phyloP scores from a whole-genome alignment of 23 red algal genomes.

The Gracilaria caudata region DNA sequence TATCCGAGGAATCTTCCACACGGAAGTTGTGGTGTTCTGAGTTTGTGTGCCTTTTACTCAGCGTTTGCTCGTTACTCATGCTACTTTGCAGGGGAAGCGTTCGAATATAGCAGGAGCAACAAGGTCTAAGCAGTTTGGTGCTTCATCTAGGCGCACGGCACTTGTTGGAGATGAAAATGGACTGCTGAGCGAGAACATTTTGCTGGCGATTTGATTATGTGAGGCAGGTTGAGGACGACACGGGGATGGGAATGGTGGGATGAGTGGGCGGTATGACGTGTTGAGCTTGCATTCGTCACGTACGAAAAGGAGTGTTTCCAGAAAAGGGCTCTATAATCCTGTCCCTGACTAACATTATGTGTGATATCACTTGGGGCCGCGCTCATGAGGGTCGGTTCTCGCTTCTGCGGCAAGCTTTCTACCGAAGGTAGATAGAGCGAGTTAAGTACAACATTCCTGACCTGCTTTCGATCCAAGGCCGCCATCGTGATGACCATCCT shows the following conservation, averaged over 20 bases:
- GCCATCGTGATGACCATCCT: no score
- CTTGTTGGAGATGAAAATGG: not conserved
- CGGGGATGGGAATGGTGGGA: not conserved
- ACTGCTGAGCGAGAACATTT: not conserved
- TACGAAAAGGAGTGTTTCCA: not conserved
- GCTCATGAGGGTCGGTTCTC: no score
- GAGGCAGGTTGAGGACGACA: not conserved
- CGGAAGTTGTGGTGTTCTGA: not conserved
- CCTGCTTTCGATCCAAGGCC: no score
- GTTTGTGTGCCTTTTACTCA: not conserved
- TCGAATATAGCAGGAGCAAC: not conserved
- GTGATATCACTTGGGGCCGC: no score
- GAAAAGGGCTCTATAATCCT: not conserved
- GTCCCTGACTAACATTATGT: no score
- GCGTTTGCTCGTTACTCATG: not conserved
- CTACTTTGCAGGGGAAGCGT: not conserved
- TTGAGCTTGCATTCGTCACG: not conserved
- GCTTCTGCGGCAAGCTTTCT: no score
- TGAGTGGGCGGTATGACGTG: not conserved
- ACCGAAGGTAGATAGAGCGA: no score
- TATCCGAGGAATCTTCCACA: not conserved
- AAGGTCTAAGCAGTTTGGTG: not conserved
- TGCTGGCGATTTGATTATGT: constrained; percentile 7
- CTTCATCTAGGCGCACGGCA: not conserved
- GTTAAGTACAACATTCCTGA: no score